Conservation (phyloP, 169 alveolate genomes). For the Babesia caballi region DNA sequence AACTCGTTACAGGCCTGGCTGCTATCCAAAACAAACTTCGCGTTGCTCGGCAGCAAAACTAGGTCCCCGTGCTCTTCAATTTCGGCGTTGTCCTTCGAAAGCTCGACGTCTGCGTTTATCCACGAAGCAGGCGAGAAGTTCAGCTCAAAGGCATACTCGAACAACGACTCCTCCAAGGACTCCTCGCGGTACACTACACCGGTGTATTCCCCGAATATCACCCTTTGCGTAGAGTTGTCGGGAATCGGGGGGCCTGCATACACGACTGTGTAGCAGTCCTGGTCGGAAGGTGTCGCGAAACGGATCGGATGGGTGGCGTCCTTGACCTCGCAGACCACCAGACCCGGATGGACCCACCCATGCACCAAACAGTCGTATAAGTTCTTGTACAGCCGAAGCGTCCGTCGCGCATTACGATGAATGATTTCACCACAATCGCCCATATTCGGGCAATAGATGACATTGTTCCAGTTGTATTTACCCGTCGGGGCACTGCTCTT, state of each 20-base stretch:
- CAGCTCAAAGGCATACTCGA: constrained; percentile 83
- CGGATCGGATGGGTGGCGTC: constrained; percentile 85
- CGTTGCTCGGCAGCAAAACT: constrained; percentile 80
- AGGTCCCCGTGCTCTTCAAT: constrained; percentile 48
- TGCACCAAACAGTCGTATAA: constrained; percentile 68
- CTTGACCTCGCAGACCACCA: constrained; percentile 75
- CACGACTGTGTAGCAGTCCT: constrained; percentile 82
- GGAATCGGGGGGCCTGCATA: constrained; percentile 79
- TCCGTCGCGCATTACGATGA: constrained; percentile 51
- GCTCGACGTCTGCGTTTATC: constrained; percentile 75
- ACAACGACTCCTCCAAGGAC: constrained; percentile 67
- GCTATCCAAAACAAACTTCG: constrained; percentile 84
- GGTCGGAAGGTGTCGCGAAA: constrained; percentile 81
- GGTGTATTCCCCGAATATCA: constrained; percentile 84
- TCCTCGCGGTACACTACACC: constrained; percentile 80
- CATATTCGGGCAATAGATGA: constrained; percentile 72
- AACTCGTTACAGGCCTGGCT: constrained; percentile 84
- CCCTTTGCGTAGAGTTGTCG: constrained; percentile 61
- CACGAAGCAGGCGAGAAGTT: constrained; percentile 78
- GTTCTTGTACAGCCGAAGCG: constrained; percentile 56
- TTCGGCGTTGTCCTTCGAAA: constrained; percentile 67
- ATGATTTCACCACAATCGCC: constrained; percentile 67
- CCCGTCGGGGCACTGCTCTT: constrained; percentile 2
- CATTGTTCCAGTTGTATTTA: constrained; percentile 63
- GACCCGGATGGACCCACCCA: constrained; percentile 79